phyloP scores from a whole-genome alignment of 192 early-diverging fungal genomes.

The Entomortierella parvispora region DNA sequence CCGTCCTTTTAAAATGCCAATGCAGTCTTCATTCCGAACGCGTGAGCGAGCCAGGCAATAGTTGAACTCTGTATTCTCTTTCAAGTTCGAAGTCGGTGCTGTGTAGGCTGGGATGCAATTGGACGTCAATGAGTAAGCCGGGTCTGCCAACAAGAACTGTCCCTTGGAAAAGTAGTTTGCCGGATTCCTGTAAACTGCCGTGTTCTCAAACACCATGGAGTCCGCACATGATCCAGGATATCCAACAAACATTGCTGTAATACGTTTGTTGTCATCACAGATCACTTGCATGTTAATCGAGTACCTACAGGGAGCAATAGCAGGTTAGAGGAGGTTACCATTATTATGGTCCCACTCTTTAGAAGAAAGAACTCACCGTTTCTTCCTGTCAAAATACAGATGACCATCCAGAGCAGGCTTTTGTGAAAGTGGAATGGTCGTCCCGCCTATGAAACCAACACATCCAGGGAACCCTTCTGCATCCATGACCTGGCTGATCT shows the following conservation, averaged over 20 bases:
- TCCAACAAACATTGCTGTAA: conserved; percentile 4
- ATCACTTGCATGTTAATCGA: conserved; percentile 10
- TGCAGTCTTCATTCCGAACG: conserved; percentile 15
- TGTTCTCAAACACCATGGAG: not conserved
- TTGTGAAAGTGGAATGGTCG: not conserved
- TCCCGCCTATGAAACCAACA: conserved; percentile 8
- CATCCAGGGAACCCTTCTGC: conserved; percentile 1
- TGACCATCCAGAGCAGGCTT: conserved; percentile 1
- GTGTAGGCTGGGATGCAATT: conserved; percentile 8
- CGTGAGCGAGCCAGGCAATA: conserved; percentile 6
- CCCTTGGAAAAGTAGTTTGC: conserved; percentile 2
- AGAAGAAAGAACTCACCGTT: not conserved
- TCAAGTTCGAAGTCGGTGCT: not conserved
- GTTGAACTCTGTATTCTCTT: conserved; percentile 5
- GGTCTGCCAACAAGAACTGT: conserved; percentile 10
- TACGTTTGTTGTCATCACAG: conserved; percentile 9
- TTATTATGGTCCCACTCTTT: no score
- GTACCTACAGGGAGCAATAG: conserved; percentile 1
- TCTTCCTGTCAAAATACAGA: conserved; percentile 9
- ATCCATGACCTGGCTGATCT: not conserved
- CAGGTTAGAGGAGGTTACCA: no score
- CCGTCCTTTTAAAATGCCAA: conserved; percentile 3
- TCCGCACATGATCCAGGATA: conserved; percentile 13
- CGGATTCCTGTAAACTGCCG: not conserved
- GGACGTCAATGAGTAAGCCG: conserved; percentile 5